Evolutionary conservation across 108 stramenopile species (phyloP).

Genomic region (Pseudonitzschia multiseries): DNA sequence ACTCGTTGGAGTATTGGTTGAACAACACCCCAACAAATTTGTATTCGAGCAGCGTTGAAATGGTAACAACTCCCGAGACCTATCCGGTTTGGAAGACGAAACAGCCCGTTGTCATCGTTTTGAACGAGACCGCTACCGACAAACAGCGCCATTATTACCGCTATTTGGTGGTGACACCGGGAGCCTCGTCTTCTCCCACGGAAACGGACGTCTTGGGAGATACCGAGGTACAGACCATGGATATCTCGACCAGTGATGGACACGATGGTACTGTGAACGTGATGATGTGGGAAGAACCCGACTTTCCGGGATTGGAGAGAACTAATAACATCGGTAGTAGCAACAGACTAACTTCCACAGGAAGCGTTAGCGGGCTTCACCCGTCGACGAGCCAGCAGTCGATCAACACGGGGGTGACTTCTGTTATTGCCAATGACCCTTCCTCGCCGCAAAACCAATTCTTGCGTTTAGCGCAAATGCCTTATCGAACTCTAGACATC

Average conservation of each 20-base stretch:
- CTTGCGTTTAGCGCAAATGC: constrained; percentile 39
- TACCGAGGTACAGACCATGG: constrained; percentile 33
- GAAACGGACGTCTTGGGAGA: constrained; percentile 22
- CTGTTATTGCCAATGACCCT: neutral
- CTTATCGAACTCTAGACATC: constrained; percentile 74
- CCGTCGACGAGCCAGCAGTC: constrained; percentile 18
- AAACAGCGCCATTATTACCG: constrained; percentile 80
- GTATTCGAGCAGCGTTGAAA: constrained; percentile 70
- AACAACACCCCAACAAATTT: constrained; percentile 24
- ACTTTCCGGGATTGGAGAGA: constrained; percentile 32
- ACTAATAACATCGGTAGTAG: neutral
- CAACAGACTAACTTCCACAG: neutral
- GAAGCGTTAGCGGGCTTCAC: neutral
- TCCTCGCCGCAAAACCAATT: constrained; percentile 15
- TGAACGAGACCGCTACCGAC: constrained; percentile 28
- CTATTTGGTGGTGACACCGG: constrained; percentile 85
- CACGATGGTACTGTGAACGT: constrained; percentile 40
- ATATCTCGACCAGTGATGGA: constrained; percentile 39
- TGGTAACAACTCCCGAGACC: constrained; percentile 83
- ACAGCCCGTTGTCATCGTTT: constrained; percentile 73
- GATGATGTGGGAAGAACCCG: constrained; percentile 80
- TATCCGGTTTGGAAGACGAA: constrained; percentile 87
- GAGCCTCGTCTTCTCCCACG: constrained; percentile 33
- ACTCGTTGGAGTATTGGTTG: constrained; percentile 30
- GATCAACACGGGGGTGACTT: neutral